These are phyloP conservation scores for Termitomyces sp. DNA, from an alignment of 768 basidiomycete species.

Conservation along the genomic window DNA sequence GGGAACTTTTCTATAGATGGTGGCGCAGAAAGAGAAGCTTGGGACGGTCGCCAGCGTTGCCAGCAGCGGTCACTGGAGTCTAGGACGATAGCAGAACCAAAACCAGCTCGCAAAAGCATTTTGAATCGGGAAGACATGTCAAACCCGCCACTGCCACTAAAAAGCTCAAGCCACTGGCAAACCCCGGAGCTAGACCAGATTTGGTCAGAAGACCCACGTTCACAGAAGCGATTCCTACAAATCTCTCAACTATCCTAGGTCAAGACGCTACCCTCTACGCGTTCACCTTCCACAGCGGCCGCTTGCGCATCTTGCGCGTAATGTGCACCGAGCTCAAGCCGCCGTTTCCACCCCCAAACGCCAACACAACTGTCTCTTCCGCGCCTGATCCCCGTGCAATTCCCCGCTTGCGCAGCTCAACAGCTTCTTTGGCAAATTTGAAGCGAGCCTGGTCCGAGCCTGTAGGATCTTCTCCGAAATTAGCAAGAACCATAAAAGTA, in stretches of 20 bases:
- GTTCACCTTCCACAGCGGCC: slow-evolving; percentile 77
- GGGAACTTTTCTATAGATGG: slow-evolving; percentile 48
- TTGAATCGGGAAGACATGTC: slow-evolving; percentile 27
- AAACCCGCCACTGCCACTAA: slow-evolving; percentile 33
- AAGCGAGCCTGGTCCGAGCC: slow-evolving; percentile 84
- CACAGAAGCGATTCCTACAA: slow-evolving; percentile 14
- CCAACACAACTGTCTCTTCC: slow-evolving; percentile 89
- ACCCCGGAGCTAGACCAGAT: slow-evolving; percentile 25
- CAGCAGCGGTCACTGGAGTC: slow-evolving; percentile 1
- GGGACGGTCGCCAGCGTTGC: background rate
- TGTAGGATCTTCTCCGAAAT: slow-evolving; percentile 27
- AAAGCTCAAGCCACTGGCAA: slow-evolving; percentile 30
- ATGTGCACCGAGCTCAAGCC: slow-evolving; percentile 78
- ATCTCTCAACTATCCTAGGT: slow-evolving; percentile 6
- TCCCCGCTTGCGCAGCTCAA: slow-evolving; percentile 78
- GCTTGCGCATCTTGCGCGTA: slow-evolving; percentile 82
- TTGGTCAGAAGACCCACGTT: slow-evolving; percentile 22
- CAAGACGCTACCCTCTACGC: slow-evolving; percentile 39
- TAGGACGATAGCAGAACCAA: slow-evolving; percentile 4
- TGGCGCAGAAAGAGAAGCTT: slow-evolving; percentile 40
- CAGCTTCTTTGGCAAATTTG: slow-evolving; percentile 88
- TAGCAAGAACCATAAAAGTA: slow-evolving; percentile 7
- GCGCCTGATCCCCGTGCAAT: slow-evolving; percentile 63
- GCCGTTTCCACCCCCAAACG: slow-evolving; percentile 69
- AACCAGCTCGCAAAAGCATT: slow-evolving; percentile 5